Evolutionary conservation across 345 rosid genomes (phyloP).

Genomic region (Reutealis trisperma): DNA sequence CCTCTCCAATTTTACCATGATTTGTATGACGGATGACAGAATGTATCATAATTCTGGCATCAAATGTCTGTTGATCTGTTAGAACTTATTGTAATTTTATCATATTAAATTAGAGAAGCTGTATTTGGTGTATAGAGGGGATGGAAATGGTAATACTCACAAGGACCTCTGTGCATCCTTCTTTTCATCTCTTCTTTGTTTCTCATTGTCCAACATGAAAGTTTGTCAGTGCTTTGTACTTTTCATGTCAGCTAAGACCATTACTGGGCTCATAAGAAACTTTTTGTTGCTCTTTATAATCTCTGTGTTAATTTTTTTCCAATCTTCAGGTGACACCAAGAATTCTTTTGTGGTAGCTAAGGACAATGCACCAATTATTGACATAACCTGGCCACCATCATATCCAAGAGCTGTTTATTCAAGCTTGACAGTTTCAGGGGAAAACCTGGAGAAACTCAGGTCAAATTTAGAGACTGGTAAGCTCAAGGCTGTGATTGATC

Average conservation of each 20-base stretch:
- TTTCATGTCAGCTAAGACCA: too few species aligned
- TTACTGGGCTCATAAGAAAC: too few species aligned
- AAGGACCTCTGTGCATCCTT: background rate
- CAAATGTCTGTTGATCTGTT: background rate
- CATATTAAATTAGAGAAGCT: background rate
- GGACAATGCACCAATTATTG: conserved; percentile 42
- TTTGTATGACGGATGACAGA: background rate
- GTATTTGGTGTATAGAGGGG: too few species aligned
- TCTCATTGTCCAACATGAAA: background rate
- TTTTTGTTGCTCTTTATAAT: background rate
- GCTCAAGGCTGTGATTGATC: conserved; percentile 46
- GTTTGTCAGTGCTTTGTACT: background rate
- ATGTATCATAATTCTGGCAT: too few species aligned
- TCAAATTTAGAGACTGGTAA: conserved; percentile 31
- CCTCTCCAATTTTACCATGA: background rate
- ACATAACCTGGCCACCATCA: conserved; percentile 55
- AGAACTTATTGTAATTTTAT: background rate
- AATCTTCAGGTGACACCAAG: conserved; percentile 40
- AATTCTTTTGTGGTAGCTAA: conserved; percentile 46
- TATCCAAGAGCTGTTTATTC: conserved; percentile 46
- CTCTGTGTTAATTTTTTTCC: too few species aligned
- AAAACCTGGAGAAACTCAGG: conserved; percentile 34
- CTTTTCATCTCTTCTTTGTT: background rate
- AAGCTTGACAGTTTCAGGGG: conserved; percentile 44
- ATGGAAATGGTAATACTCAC: background rate